Evolutionary conservation across 1,284 basidiomycete genomes (phyloP), one percentile per base, ranked within the genome.

Genomic region (Apiotrichum montevideense): DNA sequence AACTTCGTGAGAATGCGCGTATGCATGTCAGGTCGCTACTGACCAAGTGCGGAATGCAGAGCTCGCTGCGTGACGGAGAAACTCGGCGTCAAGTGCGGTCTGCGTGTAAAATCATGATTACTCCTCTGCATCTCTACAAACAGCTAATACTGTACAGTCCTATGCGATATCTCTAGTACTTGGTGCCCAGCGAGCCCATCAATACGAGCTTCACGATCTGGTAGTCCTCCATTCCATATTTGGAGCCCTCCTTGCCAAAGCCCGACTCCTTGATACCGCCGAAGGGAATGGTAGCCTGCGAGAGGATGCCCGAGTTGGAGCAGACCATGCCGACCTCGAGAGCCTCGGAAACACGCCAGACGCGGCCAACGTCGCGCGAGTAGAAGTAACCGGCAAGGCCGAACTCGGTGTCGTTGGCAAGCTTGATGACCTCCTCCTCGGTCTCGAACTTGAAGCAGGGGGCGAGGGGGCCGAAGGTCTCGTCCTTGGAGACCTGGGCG

Each of bases 331-430:
- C 95, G 3, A 92, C 89, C 75, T 98, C 88, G 46, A 98, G 80
- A 62, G 82, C 86, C 77, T 96, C 94, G 14, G 91, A 88, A 14
- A 97, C 90, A 48, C 94, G 83, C 87, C 89, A 95, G 51, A 90
- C 85, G 34, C 93, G 80, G 0, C 87, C 86, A 2, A 95, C 80
- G 73, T 97, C 92, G 55, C 87, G 79, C 46, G 90, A 90, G 78
- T 83, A 96, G 79, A 95, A 91, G 75, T 94, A 94, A 11, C 88
- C 90, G 6, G 93, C 92, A 13, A 98, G 81, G 0, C 94, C 95
- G 35, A 89, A 84, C 35, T 88, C 83, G 0, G 86, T 82, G 63
- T 84, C 78, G 74, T 98, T 98, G 37, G 92, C 92, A 52, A 87
- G 77, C 62, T 81, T 80, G 54, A 98, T 78, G 1, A 93, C 92